Base-by-base conservation (phyloP, 305 asterid genomes). In the Fraxinus nigra region DNA sequence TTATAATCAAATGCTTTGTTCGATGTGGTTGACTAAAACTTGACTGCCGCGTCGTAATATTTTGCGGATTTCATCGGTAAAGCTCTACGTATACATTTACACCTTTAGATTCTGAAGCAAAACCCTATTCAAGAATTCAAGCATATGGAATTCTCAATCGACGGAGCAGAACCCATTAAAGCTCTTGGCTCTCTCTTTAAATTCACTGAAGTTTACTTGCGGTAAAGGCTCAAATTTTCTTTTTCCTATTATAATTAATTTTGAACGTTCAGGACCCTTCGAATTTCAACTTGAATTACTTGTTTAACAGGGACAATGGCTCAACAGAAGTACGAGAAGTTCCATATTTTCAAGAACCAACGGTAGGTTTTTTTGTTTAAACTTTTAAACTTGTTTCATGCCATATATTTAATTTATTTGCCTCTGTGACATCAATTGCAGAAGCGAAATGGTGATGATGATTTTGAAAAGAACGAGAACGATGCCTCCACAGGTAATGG, bases 131-230 rank as follows among this genome's bases (percentile, higher is more conserved):
- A 84, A 46, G 81, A 59, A 79, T 81, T 78, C 86, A 85, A 82
- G 82, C 84, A 16, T 72, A 89, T 86, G 90, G 84, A 82, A 77
- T 86, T 86, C 80, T 82, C 84, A 1, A 35, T 80, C 3, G 88
- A 87, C 63, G 92, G 85, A 76, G 88, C 86, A 70, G 87, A 90
- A 20, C 92, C 93, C 16, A 90, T 86, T 76, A 85, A 26, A 86
- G 91, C 90, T 86, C 97, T 95, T 13, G 98, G 94, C 20, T 79
- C 92, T 78, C 83, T 92, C 11, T 92, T 94, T 81, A 92, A 92
- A 63, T 91, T 93, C 84, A 91, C 97, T 3, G 90, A 92, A 87
- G 93, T 92, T 75, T 87, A 90, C 80, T 88, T 93, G 43, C 89
- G 93, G 98, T 95, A 13, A 80, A 85, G 83, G 32, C 37, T n/a